Base-by-base conservation (phyloP, 208 protist species). In the Zelonia costaricensis region DNA sequence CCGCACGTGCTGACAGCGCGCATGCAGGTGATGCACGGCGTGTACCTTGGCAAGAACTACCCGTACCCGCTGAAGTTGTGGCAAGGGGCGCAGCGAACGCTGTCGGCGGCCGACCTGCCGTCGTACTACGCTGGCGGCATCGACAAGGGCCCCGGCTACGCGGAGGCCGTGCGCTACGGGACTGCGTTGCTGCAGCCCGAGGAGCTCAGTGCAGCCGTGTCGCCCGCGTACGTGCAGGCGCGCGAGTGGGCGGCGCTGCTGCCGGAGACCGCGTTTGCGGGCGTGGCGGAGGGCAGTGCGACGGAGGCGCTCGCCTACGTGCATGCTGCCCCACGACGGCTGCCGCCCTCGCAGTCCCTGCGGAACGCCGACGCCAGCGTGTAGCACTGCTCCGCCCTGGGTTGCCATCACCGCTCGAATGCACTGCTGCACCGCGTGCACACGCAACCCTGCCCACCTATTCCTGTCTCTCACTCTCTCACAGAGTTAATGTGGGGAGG, bases 51-150 rank as follows among this genome's bases (percentile, higher is more conserved):
- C 9, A 71, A 68, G 25, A 91, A 88, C 71, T 96, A 96, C 77
- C 88, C 88, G 4, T 93, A 90, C 60, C 91, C 91, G 5, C 69
- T 96, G 20, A 96, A 96, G 76, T 74, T 96, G 31, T 96, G 91
- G 88, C 75, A 90, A 35, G 91, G 86, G 2, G 88, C 84, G 31
- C 81, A 92, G 72, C 70, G 80, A 31, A 71, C 51, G 7, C 62
- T 86, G n/a, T 54, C 66, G 10, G 61, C 63, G 22, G 65, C 73
- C 1, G 62, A 88, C 44, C 77, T 95, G 22, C 77, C 79, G 0
- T 62, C 86, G 8, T 89, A 92, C 77, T 92, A 87, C 61, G 45
- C 76, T 20, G 35, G 46, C 36, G 65, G 61, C 44, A 64, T 68
- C 27, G 39, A 53, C 31, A 51, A 46, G 4, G 85, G 85, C 2